Evolutionary conservation across 139 green algal species (phyloP), one percentile per base, ranked within the genome.

Genomic region (Haematococcus sp.): DNA sequence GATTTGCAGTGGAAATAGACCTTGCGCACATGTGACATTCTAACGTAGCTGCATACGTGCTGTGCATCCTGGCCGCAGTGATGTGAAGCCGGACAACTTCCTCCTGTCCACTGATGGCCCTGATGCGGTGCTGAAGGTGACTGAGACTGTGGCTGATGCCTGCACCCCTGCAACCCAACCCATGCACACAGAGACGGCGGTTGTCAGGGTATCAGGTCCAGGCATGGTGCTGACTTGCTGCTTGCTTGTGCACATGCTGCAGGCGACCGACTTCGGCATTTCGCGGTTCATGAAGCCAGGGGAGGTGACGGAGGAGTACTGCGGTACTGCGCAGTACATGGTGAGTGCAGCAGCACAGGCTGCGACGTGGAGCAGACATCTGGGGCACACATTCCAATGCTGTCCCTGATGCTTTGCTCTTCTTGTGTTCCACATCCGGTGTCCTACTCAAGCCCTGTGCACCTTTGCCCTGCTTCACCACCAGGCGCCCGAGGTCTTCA

Each of bases 51-150:
- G n/a, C n/a, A n/a, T n/a, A n/a, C n/a, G n/a, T n/a, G n/a, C n/a
- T n/a, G n/a, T n/a, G n/a, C n/a, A n/a, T 61, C 22, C 54, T 28
- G 22, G 22, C 7, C n/a, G 54, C 58, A 65, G 63, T 23, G 70
- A 75, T 35, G 35, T 75, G 9, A 75, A 75, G 70, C 70, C 70
- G 1, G 70, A 75, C 33, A 55, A 75, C 32, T 78, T 78, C 51
- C 33, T 78, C 46, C 63, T 78, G 22, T 49, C 44, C 17, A 76
- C 19, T 19, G 27, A 68, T 17, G 23, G 40, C 3, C 46, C 52
- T 11, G 25, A 69, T 51, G 55, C 55, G 2, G 22, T 55, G 4
- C 49, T 78, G 2, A 78, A 78, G 49, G 52, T 27, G 20, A 65
- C 59, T 71, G n/a, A 11, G 27, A 22, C 59, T 9, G 15, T 13